Conservation (phyloP, 345 rosid species). For the Cochlearia excelsa region DNA sequence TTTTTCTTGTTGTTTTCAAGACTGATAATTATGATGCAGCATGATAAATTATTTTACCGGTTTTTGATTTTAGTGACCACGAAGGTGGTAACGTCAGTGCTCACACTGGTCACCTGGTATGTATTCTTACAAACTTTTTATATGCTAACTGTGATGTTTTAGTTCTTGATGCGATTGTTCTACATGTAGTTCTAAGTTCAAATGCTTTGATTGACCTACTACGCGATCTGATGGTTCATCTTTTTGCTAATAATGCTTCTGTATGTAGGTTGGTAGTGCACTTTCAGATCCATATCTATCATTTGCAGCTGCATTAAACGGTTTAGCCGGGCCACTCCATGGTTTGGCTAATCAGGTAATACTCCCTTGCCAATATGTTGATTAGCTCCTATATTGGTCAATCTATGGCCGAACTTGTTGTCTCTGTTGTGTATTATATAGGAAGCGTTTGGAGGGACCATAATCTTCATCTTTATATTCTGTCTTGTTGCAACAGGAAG, state of each 20-base stretch:
- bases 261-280: conserved; percentile 86
- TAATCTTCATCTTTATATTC: background rate
- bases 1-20: background rate
- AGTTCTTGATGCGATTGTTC: no score
- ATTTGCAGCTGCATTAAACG: conserved; percentile 95
- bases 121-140: background rate
- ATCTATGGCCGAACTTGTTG: background rate
- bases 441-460: conserved; percentile 6
- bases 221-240: conserved; percentile 1
- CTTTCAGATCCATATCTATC: conserved; percentile 80
- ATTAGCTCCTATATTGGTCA: background rate
- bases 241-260: conserved; percentile 23
- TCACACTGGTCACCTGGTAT: conserved; percentile 94
- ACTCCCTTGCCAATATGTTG: background rate
- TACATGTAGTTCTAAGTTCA: background rate
- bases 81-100: conserved; percentile 99
- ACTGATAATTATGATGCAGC: background rate
- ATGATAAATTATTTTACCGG: conserved; percentile 5
- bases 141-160: no score
- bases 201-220: conserved; percentile 1
- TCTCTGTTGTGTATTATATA: background rate
- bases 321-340: conserved; percentile 99
- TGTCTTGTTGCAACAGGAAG: conserved; percentile 60
- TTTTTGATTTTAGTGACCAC: conserved; percentile 68
- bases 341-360: conserved; percentile 99